These are phyloP conservation scores for Zea luxurians DNA, from an alignment of 176 grass and related monocot species.

Conservation along the genomic window DNA sequence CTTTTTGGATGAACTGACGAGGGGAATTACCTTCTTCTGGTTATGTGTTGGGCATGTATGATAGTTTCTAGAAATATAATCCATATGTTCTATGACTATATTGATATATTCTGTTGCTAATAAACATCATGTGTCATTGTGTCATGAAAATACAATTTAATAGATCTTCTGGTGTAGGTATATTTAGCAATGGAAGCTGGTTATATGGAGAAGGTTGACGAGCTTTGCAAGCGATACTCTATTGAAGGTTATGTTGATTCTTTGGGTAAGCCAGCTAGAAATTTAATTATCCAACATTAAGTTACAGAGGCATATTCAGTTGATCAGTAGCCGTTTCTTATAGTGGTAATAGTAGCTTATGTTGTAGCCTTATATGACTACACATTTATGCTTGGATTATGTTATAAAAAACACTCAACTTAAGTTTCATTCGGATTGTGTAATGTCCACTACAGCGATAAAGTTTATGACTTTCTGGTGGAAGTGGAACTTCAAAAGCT, in stretches of 20 bases:
- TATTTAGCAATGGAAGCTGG: slow-evolving; percentile 97
- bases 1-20: slow-evolving; percentile 11
- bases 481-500: neutral
- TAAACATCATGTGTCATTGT: neutral
- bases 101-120: neutral
- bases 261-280: slow-evolving; percentile 56
- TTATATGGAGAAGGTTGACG: slow-evolving; percentile 88
- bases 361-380: neutral
- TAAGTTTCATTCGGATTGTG: neutral
- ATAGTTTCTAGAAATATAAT: neutral
- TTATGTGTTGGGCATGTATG: slow-evolving; percentile 9
- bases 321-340: neutral
- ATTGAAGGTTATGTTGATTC: slow-evolving; percentile 82
- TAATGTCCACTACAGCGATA: slow-evolving; percentile 10
- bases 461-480: neutral
- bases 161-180: slow-evolving; percentile 47
- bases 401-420: slow-evolving; percentile 1
- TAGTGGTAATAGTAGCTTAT: slow-evolving; percentile 10
- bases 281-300: slow-evolving; percentile 10
- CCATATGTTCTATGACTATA: slow-evolving; percentile 1
- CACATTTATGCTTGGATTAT: slow-evolving; percentile 14
- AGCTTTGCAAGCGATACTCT: slow-evolving; percentile 77
- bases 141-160: slow-evolving; percentile 5
- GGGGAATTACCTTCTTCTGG: neutral
- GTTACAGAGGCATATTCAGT: slow-evolving; percentile 21